These are phyloP conservation scores for Chytridium lagenaria DNA, from an alignment of 371 early-diverging fungal genomes.

Conservation along the genomic window DNA sequence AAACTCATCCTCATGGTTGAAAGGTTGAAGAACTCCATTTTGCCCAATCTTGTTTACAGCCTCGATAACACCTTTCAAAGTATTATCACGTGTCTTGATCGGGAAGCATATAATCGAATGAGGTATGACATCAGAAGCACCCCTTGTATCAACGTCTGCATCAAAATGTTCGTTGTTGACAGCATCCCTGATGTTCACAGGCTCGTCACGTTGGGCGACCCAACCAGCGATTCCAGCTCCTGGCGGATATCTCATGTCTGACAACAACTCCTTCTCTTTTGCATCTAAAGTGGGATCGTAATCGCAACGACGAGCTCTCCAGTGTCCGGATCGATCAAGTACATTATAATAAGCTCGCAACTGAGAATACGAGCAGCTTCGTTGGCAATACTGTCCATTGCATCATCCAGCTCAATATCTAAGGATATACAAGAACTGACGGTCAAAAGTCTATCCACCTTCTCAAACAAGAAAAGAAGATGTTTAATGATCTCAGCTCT, in stretches of 20 bases:
- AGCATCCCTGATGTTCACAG: conserved; percentile 49
- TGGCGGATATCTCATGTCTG: conserved; percentile 33
- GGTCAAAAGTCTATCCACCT: conserved; percentile 47
- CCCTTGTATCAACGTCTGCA: conserved; percentile 38
- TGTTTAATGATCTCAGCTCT: conserved; percentile 43
- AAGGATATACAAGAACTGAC: conserved; percentile 42
- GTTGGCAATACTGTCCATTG: conserved; percentile 41
- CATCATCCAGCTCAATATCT: conserved; percentile 45
- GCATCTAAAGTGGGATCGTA: conserved; percentile 36
- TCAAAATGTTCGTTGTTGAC: conserved; percentile 43
- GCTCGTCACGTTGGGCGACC: conserved; percentile 32
- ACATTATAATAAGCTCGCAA: conserved; percentile 44
- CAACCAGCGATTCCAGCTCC: conserved; percentile 50
- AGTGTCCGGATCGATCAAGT: conserved; percentile 46
- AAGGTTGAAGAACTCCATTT: conserved; percentile 34
- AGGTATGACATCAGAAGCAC: conserved; percentile 15
- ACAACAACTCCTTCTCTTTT: conserved; percentile 38
- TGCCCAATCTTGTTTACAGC: conserved; percentile 51
- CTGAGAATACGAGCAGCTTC: conserved; percentile 41
- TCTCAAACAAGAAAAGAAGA: conserved; percentile 48
- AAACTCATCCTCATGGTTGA: conserved; percentile 49
- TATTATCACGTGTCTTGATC: conserved; percentile 36
- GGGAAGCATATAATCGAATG: conserved; percentile 46
- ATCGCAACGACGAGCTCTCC: conserved; percentile 43
- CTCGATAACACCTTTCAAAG: conserved; percentile 46